Percentiles rank a stretch among this genome's conserved stretches.
phyloP scores from a whole-genome alignment of 148 eudicot genomes.

The Rhododendron williamsianum region DNA sequence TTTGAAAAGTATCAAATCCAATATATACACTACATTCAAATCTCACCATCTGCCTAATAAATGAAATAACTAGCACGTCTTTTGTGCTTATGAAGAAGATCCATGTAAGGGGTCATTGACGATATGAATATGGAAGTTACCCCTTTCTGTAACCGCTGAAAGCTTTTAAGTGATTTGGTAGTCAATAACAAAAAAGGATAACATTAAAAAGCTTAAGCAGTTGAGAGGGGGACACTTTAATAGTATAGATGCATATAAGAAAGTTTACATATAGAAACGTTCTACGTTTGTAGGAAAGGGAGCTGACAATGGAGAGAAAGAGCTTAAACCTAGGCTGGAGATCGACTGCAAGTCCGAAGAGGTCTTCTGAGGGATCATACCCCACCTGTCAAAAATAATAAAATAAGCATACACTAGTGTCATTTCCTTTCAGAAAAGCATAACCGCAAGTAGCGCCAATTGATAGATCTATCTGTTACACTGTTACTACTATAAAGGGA shows the following conservation, averaged over 20 bases:
- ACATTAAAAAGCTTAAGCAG: background rate
- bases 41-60: background rate
- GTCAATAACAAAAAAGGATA: background rate
- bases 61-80: background rate
- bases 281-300: background rate
- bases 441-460: background rate
- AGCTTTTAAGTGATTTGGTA: background rate
- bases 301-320: background rate
- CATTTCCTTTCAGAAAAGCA: background rate
- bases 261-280: background rate
- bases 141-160: background rate
- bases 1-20: too few relatives aligned
- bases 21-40: too few relatives aligned
- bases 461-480: background rate
- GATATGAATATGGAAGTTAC: background rate
- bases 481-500: background rate
- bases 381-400: slow-evolving; percentile 28
- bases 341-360: slow-evolving; percentile 50
- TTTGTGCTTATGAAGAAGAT: background rate
- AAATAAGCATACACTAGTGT: background rate
- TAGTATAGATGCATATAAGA: background rate
- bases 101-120: background rate
- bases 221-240: background rate
- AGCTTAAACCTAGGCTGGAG: slow-evolving; percentile 47
- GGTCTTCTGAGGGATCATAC: slow-evolving; percentile 62